phyloP scores from a whole-genome alignment of 2,329 filamentous ascomycete genomes.

The Pseudogymnoascus sp. region DNA sequence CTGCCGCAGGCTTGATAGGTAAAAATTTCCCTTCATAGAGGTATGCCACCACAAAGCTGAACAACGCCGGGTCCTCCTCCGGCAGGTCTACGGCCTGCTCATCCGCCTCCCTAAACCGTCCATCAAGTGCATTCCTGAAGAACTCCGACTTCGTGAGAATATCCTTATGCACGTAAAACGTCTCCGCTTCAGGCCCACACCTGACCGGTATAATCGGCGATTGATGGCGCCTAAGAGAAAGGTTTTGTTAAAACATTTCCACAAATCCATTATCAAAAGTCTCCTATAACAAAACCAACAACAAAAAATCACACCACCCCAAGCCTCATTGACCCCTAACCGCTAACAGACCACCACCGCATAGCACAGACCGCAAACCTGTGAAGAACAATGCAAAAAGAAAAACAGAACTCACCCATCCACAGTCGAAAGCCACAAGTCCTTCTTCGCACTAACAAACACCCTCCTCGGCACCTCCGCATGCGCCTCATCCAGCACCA shows the following conservation, averaged over 20 bases:
- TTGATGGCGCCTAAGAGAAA: slow-evolving; percentile 34
- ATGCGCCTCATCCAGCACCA: slow-evolving; percentile 32
- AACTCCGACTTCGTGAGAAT: slow-evolving; percentile 41
- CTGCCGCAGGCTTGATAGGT: slow-evolving; percentile 38
- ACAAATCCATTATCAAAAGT: background rate
- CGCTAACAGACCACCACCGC: background rate
- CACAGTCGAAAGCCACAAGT: slow-evolving; percentile 43
- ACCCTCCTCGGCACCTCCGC: slow-evolving; percentile 29
- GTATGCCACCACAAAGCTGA: slow-evolving; percentile 45
- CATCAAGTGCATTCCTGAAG: slow-evolving; percentile 43
- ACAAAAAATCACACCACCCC: slow-evolving; percentile 8
- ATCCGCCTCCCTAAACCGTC: slow-evolving; percentile 39
- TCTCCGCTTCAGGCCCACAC: slow-evolving; percentile 39
- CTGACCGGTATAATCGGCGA: slow-evolving; percentile 39
- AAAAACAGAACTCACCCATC: slow-evolving; percentile 35
- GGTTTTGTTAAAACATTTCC: slow-evolving; percentile 13
- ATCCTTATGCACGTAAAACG: slow-evolving; percentile 41
- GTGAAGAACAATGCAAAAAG: background rate
- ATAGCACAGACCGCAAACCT: background rate
- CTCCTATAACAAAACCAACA: background rate
- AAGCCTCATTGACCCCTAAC: background rate
- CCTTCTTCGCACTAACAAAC: slow-evolving; percentile 35
- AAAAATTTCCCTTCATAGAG: slow-evolving; percentile 42
- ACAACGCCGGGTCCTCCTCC: slow-evolving; percentile 44
- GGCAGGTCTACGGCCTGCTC: slow-evolving; percentile 42